Evolutionary conservation across 495 filamentous ascomycete species (phyloP).

Genomic region (Aspergillus bridgeri): DNA sequence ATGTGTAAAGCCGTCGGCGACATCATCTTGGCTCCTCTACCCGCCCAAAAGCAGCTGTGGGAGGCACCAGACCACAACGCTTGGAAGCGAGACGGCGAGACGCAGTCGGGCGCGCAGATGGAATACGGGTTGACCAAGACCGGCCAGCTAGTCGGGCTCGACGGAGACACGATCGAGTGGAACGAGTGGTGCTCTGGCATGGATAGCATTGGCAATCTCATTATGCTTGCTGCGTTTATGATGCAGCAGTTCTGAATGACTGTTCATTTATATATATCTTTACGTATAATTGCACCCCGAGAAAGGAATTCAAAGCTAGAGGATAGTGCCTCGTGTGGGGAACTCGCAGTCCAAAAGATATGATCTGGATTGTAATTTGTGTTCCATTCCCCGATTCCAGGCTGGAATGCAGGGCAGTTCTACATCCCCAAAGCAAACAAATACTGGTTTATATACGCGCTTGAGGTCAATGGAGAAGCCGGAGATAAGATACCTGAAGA

Average conservation of each 20-base stretch:
- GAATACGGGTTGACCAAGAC: slow-evolving; percentile 34
- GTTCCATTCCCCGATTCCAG: no score
- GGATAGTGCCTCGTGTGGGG: no score
- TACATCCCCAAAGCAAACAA: no score
- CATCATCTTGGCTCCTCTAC: slow-evolving; percentile 43
- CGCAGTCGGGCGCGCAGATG: slow-evolving; percentile 17
- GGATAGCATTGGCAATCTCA: slow-evolving; percentile 39
- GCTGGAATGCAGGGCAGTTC: no score
- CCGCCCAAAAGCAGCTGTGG: slow-evolving; percentile 46
- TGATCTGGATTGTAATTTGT: no score
- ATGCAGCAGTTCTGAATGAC: slow-evolving; percentile 2
- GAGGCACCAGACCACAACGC: slow-evolving; percentile 35
- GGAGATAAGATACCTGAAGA: no score
- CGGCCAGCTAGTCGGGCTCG: slow-evolving; percentile 34
- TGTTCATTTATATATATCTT: no score
- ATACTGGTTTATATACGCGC: no score
- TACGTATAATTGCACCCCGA: no score
- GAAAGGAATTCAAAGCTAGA: no score
- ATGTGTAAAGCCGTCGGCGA: slow-evolving; percentile 36
- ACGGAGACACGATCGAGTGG: slow-evolving; percentile 30
- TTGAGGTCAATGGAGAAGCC: no score
- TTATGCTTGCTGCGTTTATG: slow-evolving; percentile 44
- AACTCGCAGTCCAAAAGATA: no score
- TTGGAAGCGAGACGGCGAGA: slow-evolving; percentile 34
- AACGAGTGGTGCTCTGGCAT: slow-evolving; percentile 47